Conservation (phyloP, 2,329 filamentous ascomycete species). For the Aspergillus sp. region DNA sequence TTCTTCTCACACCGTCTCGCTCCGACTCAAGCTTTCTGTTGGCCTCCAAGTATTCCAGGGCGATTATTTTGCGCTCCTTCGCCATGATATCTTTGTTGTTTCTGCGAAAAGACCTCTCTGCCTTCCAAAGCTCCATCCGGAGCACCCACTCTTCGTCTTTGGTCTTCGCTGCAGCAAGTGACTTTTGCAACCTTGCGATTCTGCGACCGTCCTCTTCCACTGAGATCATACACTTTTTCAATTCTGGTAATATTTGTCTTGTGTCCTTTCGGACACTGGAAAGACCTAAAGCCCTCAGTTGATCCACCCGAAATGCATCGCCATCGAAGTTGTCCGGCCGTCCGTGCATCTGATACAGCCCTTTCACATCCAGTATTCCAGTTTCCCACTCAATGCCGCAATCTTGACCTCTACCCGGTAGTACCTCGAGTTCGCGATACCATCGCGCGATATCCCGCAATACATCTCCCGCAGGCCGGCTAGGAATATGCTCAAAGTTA, state of each 20-base stretch:
- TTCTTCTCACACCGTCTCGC: no score
- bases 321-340: conserved; percentile 24
- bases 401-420: conserved; percentile 12
- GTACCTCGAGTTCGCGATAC: conserved; percentile 16
- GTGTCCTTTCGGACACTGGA: background rate
- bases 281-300: background rate
- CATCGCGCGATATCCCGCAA: conserved; percentile 20
- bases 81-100: background rate
- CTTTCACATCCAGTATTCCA: background rate
- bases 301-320: conserved; percentile 17
- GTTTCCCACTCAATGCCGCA: background rate
- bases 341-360: conserved; percentile 14
- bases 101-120: background rate
- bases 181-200: background rate
- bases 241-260: background rate
- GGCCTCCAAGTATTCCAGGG: no score
- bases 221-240: background rate
- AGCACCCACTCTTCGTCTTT: background rate
- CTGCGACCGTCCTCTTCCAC: background rate
- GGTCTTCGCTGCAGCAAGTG: background rate
- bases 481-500: conserved; percentile 16
- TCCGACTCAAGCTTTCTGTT: no score
- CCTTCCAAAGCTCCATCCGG: background rate
- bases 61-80: background rate
- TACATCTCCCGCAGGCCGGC: conserved; percentile 18